Evolutionary conservation across 106 monocot species (phyloP).

Genomic region (Platanthera zijinensis): DNA sequence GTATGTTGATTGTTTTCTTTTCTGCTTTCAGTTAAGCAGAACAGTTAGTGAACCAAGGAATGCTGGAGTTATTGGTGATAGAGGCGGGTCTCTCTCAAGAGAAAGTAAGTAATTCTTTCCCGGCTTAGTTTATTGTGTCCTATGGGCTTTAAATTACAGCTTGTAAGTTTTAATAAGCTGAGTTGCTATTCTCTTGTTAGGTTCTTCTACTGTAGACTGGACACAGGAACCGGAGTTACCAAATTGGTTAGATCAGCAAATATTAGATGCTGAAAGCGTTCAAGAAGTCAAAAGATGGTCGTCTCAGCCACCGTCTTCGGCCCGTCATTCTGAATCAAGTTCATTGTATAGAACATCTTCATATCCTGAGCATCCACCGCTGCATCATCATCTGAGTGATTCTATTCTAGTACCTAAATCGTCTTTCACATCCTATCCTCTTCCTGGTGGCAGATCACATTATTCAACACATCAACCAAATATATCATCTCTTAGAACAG

Average conservation of each 20-base stretch:
- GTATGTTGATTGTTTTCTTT: neutral
- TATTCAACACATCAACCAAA: slow-evolving; percentile 32
- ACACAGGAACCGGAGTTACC: slow-evolving; percentile 38
- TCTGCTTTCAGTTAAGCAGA: slow-evolving; percentile 49
- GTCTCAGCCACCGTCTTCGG: slow-evolving; percentile 49
- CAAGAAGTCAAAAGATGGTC: slow-evolving; percentile 71
- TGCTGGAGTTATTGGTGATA: slow-evolving; percentile 50
- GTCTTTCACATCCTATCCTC: slow-evolving; percentile 46
- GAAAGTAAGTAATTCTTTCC: slow-evolving; percentile 47
- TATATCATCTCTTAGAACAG: slow-evolving; percentile 32
- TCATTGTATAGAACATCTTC: slow-evolving; percentile 62
- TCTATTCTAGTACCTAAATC: slow-evolving; percentile 38
- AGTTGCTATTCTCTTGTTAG: slow-evolving; percentile 18
- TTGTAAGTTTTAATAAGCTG: neutral
- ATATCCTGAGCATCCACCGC: slow-evolving; percentile 37
- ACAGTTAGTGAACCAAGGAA: slow-evolving; percentile 41
- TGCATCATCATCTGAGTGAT: slow-evolving; percentile 25
- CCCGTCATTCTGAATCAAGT: slow-evolving; percentile 36
- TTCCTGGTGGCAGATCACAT: slow-evolving; percentile 31
- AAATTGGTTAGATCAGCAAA: slow-evolving; percentile 49
- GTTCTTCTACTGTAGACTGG: slow-evolving; percentile 57
- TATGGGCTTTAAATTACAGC: too few species aligned
- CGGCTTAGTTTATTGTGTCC: neutral
- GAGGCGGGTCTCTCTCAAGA: slow-evolving; percentile 55
- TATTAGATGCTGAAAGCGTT: slow-evolving; percentile 48